Conservation (phyloP, 306 rosid genomes). For the Astragalus glycyphyllos region DNA sequence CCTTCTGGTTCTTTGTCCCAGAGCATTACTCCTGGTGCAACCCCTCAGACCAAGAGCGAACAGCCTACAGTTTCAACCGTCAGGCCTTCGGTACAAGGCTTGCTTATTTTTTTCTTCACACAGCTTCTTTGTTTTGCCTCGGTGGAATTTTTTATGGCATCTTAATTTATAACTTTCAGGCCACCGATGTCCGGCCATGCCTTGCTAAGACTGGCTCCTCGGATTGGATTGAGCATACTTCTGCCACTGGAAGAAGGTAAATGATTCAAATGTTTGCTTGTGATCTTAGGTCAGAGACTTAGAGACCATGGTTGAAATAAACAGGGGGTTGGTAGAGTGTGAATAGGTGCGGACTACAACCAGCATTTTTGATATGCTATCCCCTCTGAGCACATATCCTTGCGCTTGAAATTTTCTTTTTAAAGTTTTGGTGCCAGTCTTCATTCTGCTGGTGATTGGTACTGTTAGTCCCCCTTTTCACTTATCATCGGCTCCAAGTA, state of each 20-base stretch:
- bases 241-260: constrained; percentile 89
- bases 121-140: constrained; percentile 28
- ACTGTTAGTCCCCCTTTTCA: background rate
- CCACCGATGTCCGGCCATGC: constrained; percentile 47
- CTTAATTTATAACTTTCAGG: constrained; percentile 55
- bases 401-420: constrained; percentile 8
- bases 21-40: constrained; percentile 49
- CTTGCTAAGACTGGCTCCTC: constrained; percentile 54
- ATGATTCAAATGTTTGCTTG: constrained; percentile 40
- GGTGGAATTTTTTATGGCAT: constrained; percentile 4
- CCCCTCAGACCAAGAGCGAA: constrained; percentile 58
- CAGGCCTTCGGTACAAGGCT: constrained; percentile 59
- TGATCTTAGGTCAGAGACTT: constrained; percentile 33
- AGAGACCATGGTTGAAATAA: background rate
- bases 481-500: constrained; percentile 24
- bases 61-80: constrained; percentile 54
- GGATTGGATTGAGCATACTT: constrained; percentile 86
- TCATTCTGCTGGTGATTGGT: background rate
- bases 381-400: background rate
- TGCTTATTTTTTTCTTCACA: constrained; percentile 31
- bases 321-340: constrained; percentile 23
- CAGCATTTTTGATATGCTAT: constrained; percentile 7
- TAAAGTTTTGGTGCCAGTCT: constrained; percentile 16
- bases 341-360: background rate
- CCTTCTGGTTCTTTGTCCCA: constrained; percentile 55